phyloP scores from a whole-genome alignment of 2,329 filamentous ascomycete species.

The Phaeoacremonium minimum region DNA sequence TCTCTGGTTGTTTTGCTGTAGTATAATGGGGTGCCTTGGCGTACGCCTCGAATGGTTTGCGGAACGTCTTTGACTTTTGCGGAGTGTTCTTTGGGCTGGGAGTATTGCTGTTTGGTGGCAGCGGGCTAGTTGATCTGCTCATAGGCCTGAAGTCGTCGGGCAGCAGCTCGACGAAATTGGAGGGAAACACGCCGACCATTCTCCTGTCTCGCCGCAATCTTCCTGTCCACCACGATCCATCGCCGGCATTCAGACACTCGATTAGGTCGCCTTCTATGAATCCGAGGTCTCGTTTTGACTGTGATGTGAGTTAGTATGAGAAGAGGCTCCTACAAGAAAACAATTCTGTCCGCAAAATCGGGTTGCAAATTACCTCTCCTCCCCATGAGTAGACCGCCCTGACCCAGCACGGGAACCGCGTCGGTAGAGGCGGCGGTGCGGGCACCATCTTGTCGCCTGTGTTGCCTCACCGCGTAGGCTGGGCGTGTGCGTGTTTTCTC shows the following conservation, averaged over 20 bases:
- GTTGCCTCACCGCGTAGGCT: too few species aligned
- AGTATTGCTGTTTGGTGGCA: constrained; percentile 48
- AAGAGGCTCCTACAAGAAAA: too few species aligned
- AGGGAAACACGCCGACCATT: constrained; percentile 89
- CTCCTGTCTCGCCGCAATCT: constrained; percentile 83
- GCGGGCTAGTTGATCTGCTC: constrained; percentile 53
- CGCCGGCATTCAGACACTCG: constrained; percentile 95
- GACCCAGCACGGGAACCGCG: constrained; percentile 85
- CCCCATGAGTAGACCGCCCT: constrained; percentile 91
- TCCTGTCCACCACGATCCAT: constrained; percentile 98
- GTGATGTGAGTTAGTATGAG: too few species aligned
- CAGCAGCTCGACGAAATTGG: constrained; percentile 93
- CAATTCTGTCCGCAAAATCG: too few species aligned
- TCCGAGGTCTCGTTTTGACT: constrained; percentile 89
- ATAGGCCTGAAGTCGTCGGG: constrained; percentile 80
- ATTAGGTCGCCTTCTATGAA: constrained; percentile 98
- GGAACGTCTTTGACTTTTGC: constrained; percentile 59
- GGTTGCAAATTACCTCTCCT: constrained; percentile 67
- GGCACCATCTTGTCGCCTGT: constrained; percentile 48
- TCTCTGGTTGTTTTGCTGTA: constrained; percentile 56
- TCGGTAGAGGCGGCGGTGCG: constrained; percentile 60
- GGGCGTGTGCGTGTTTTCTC: too few species aligned
- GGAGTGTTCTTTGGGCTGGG: constrained; percentile 50
- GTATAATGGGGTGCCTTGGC: constrained; percentile 63
- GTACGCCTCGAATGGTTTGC: constrained; percentile 65